These are phyloP conservation scores for Phytopythium montanum DNA, from an alignment of 352 stramenopile species.

Conservation along the genomic window DNA sequence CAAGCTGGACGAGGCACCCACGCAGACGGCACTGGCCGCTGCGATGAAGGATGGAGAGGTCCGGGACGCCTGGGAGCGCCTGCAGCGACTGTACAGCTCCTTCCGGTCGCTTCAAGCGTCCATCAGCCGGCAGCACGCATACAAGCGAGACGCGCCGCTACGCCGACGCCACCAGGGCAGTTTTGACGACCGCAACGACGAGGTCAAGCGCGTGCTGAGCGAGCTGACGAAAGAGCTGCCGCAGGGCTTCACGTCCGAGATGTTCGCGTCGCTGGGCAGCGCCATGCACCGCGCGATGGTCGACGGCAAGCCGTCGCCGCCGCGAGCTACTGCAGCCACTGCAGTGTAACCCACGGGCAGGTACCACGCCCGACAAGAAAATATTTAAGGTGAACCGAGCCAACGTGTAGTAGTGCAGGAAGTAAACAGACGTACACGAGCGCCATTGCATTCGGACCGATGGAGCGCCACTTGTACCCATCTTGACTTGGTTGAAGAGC, in stretches of 20 bases:
- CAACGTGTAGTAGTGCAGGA: no score
- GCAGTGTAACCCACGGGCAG: neutral
- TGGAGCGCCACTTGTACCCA: no score
- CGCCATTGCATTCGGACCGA: no score
- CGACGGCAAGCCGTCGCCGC: neutral
- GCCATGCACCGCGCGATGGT: slow-evolving; percentile 36
- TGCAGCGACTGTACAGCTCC: slow-evolving; percentile 39
- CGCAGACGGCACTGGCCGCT: slow-evolving; percentile 19
- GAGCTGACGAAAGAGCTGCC: slow-evolving; percentile 39
- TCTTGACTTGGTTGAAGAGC: no score
- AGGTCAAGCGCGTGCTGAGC: slow-evolving; percentile 31
- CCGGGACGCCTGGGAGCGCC: slow-evolving; percentile 18
- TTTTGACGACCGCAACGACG: slow-evolving; percentile 16
- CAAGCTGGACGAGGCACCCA: slow-evolving; percentile 25
- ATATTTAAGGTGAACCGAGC: neutral
- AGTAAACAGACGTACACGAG: no score
- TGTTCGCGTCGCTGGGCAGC: slow-evolving; percentile 58
- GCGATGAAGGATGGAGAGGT: slow-evolving; percentile 18
- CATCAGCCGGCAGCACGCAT: slow-evolving; percentile 22
- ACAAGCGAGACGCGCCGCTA: slow-evolving; percentile 10
- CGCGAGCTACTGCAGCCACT: neutral
- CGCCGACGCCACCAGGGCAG: slow-evolving; percentile 17
- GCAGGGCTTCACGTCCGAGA: slow-evolving; percentile 53
- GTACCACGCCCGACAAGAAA: neutral
- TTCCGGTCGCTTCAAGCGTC: slow-evolving; percentile 38